Base-by-base conservation (phyloP, 306 rosid species). In the Sicyos edulis region DNA sequence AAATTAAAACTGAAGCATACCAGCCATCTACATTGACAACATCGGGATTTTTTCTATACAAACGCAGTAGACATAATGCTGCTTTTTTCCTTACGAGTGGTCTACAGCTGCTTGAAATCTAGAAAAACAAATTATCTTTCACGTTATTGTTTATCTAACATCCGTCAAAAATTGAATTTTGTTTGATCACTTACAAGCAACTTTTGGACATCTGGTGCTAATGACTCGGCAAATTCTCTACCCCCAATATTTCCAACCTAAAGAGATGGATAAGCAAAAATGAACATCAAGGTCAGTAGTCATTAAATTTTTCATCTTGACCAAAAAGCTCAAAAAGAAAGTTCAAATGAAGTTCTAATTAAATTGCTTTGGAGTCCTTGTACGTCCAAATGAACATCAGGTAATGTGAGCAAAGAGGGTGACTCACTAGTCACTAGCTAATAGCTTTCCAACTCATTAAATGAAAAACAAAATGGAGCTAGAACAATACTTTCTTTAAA, bases 231-330 rank as follows among this genome's bases (percentile, higher is more conserved):
- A 66, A 95, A 95, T 73, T 95, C 99, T 84, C 99, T 87, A 37
- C 99, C 99, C n/a, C 99, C 99, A 80, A 95, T 95, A 86, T 95
- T 95, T 77, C 99, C 99, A 86, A 95, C 99, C 99, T 95, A 66
- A 78, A 74, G 51, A 76, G 74, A 73, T 53, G 67, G 57, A 80
- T 67, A 44, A 66, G 76, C 15, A 67, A 74, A 44, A 67, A 76
- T 72, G 63, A 53, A 64, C 62, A 75, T 76, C 20, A 61, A 71
- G 34, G 76, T 62, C 59, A 65, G 45, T 54, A 24, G 49, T 61
- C 7, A 32, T 32, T 61, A 32, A 15, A 61, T 32, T 16, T 13
- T 61, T 16, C 14, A 14, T 60, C 66, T 26, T 3, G 5, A 7
- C 37, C 44, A 60, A 29, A 15, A 60, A 2, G 45, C 29, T 1